Base-by-base conservation (phyloP, 768 basidiomycete species). In the Pisolithus albus region DNA sequence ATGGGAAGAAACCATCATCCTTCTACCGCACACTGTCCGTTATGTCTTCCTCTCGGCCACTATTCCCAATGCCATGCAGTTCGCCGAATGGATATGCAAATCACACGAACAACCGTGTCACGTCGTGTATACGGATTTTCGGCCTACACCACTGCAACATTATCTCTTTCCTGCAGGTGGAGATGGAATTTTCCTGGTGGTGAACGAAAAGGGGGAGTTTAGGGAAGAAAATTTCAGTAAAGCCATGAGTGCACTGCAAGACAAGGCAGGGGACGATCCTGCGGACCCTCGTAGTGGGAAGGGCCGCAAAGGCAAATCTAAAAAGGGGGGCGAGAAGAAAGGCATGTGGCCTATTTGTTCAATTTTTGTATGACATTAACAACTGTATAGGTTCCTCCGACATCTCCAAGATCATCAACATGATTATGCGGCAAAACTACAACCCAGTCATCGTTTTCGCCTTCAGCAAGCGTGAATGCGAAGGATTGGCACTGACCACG, bases 31-130 rank as follows among this genome's bases (percentile, higher is more conserved):
- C 67, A 86, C 83, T 13, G 95, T 98, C 56, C 92, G 88, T 70
- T 95, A 96, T 66, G 95, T 99, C 53, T 99, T 99, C 72, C 83
- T 99, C 34, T 99, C 96, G 19, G 95, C 96, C 55, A 99, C 96
- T 15, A 98, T 99, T 49, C 96, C 96, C 41, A 98, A 99, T 70
- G 93, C 95, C 9, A 95, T 96, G 91, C 92, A 99, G 64, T 99
- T 99, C 60, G 92, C 95, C 24, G 91, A 97, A 69, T 99, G 96
- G 96, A 92, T 99, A 64, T 92, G 88, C 75, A 89, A 92, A 64
- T 91, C 88, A 1, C 96, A 98, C 62, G 87, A 94, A 54, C 96
- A 98, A 61, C 95, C 96, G 0, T 98, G 96, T 68, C 96, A 99
- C 64, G 92, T 99, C 64, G 94, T 99, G 38, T 99, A 98, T 68